phyloP scores from a whole-genome alignment of 495 filamentous ascomycete genomes.

The Hypoxylon intermedium region DNA sequence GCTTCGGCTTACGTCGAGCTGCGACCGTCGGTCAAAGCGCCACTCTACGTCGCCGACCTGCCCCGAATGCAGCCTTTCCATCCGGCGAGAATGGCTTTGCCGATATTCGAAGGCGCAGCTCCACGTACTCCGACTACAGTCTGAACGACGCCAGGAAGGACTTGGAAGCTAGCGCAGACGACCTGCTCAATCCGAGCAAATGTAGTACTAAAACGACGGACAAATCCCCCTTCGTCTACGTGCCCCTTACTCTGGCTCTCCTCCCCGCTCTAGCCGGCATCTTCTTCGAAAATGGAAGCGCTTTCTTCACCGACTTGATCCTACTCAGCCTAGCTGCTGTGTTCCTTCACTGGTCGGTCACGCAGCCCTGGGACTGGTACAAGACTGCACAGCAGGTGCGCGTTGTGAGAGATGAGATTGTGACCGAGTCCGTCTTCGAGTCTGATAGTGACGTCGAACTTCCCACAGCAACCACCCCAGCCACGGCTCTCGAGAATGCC shows the following conservation, averaged over 20 bases:
- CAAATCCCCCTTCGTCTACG: conserved; percentile 67
- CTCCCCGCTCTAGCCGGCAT: conserved; percentile 85
- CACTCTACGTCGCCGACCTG: conserved; percentile 31
- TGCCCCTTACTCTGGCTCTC: conserved; percentile 81
- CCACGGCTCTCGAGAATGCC: conserved; percentile 47
- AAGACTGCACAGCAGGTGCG: conserved; percentile 73
- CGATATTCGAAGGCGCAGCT: conserved; percentile 67
- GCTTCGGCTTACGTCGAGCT: conserved; percentile 45
- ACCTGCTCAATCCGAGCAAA: conserved; percentile 71
- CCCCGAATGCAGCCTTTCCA: conserved; percentile 14
- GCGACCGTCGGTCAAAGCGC: conserved; percentile 45
- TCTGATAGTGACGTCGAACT: conserved; percentile 56
- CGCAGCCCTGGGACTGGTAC: conserved; percentile 96
- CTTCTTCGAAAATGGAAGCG: conserved; percentile 82
- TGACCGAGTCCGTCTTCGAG: conserved; percentile 57
- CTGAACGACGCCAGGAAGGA: conserved; percentile 70
- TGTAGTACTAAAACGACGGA: conserved; percentile 21
- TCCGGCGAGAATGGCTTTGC: conserved; percentile 36
- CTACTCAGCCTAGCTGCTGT: conserved; percentile 78
- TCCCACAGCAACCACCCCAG: conserved; percentile 24
- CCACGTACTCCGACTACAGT: conserved; percentile 74
- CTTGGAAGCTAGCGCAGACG: conserved; percentile 74
- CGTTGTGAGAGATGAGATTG: conserved; percentile 51
- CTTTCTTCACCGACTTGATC: conserved; percentile 82
- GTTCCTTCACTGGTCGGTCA: conserved; percentile 93